Base-by-base conservation (phyloP, 148 eudicot species). In the Linanthus parryae region DNA sequence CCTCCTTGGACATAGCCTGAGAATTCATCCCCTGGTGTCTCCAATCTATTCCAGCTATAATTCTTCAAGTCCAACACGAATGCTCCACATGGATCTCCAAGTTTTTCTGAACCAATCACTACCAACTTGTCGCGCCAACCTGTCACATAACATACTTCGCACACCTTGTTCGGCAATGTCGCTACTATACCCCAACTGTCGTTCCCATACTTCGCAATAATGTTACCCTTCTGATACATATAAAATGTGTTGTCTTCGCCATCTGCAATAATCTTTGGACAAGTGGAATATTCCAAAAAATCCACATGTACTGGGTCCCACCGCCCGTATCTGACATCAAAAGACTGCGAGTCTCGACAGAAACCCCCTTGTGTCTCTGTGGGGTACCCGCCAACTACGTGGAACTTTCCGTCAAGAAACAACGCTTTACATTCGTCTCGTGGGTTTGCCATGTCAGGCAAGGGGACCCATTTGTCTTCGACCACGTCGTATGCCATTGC, bases 1-100 rank as follows among this genome's bases (percentile, higher is more conserved):
- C 87, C 85, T 8, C 81, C 66, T 52, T 77, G 96, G 51, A 87
- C 94, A 59, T 82, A 81, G n/a, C 96, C 91, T 23, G 59, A 37
- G 49, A n/a, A n/a, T n/a, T 59, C 82, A 5, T 66, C 67, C 2
- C 55, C 62, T 2, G 86, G 66, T 34, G 55, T 34, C 2, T 63
- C 78, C 3, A 84, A 40, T 53, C 69, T 59, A 22, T 35, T 58
- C 96, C 98, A 92, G 36, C 20, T 56, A 8, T 30, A 22, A 0
- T 30, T 67, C 67, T 72, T 61, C 63, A 77, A 52, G 47, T 92
- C 88, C 65, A 79, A 44, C 62, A 64, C 39, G 40, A 67, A 81
- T 4, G 39, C 71, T 10, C 27, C 53, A 19, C 75, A 72, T 22
- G 70, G 34, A 44, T 63, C 76, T 10, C 71, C 82, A 25, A 67